These are phyloP conservation scores for Citrus reticulata DNA, from an alignment of 345 rosid species.

Conservation along the genomic window DNA sequence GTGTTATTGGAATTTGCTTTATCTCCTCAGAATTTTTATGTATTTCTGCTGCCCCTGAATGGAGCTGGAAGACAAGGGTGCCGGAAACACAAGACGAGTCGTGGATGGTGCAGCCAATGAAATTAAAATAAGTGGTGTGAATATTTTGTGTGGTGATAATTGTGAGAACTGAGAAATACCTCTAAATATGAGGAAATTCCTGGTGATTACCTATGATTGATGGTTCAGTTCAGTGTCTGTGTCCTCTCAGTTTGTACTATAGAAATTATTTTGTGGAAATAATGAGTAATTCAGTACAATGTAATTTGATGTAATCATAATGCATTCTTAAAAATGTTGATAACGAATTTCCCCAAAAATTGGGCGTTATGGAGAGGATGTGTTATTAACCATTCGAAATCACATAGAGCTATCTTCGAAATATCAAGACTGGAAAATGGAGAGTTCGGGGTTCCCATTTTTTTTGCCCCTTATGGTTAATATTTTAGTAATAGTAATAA, in stretches of 20 bases:
- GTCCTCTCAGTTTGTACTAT: not conserved
- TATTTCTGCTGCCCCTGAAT: not conserved
- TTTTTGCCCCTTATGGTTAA: no score
- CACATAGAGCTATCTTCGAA: no score
- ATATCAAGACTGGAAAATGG: no score
- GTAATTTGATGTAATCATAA: not conserved
- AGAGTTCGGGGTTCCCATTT: no score
- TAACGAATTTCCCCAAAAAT: not conserved
- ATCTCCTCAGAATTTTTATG: not conserved
- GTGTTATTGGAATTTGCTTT: not conserved
- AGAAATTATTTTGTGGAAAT: slow-evolving; percentile 6
- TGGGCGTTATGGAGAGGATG: not conserved
- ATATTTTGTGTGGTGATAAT: not conserved
- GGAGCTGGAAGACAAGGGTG: not conserved
- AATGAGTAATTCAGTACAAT: not conserved
- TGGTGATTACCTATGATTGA: not conserved
- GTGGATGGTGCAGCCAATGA: not conserved
- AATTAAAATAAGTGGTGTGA: not conserved
- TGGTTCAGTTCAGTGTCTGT: not conserved
- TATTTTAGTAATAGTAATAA: no score
- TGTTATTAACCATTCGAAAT: not conserved
- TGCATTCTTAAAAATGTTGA: not conserved
- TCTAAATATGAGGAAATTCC: not conserved
- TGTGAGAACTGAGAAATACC: not conserved
- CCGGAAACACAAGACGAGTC: not conserved